Evolutionary conservation across 768 basidiomycete species (phyloP).

Genomic region (Tremella mesenterica): DNA sequence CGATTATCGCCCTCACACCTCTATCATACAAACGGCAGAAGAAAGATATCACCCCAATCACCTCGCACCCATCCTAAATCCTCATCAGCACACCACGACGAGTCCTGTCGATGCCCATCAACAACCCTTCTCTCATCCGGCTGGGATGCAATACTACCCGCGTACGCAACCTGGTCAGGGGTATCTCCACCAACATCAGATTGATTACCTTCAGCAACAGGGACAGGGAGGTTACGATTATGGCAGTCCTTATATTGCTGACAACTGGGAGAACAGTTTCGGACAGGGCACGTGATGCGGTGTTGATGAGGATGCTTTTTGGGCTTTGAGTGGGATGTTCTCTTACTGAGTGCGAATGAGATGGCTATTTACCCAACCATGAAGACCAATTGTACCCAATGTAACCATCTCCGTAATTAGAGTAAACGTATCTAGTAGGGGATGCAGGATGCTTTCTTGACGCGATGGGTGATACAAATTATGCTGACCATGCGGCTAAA

Average conservation of each 20-base stretch:
- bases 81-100: neutral
- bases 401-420: too few relatives aligned
- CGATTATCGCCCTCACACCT: neutral
- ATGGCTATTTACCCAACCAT: too few relatives aligned
- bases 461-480: too few relatives aligned
- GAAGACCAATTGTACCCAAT: too few relatives aligned
- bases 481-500: too few relatives aligned
- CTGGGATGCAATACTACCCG: constrained; percentile 16
- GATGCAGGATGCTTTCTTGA: too few relatives aligned
- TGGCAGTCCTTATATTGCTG: constrained; percentile 28
- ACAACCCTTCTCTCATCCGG: constrained; percentile 13
- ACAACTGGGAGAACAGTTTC: constrained; percentile 16
- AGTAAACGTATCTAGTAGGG: too few relatives aligned
- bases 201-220: constrained; percentile 25
- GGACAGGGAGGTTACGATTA: constrained; percentile 25
- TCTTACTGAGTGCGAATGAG: neutral
- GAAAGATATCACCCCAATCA: constrained; percentile 14
- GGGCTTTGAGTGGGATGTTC: constrained; percentile 1
- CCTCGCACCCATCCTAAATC: constrained; percentile 25
- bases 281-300: neutral
- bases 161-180: constrained; percentile 1
- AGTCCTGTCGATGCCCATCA: constrained; percentile 11
- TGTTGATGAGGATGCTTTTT: neutral
- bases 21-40: neutral
- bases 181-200: constrained; percentile 32